Base-by-base conservation (phyloP, 2,329 filamentous ascomycete species). In the Septoria petroselini region DNA sequence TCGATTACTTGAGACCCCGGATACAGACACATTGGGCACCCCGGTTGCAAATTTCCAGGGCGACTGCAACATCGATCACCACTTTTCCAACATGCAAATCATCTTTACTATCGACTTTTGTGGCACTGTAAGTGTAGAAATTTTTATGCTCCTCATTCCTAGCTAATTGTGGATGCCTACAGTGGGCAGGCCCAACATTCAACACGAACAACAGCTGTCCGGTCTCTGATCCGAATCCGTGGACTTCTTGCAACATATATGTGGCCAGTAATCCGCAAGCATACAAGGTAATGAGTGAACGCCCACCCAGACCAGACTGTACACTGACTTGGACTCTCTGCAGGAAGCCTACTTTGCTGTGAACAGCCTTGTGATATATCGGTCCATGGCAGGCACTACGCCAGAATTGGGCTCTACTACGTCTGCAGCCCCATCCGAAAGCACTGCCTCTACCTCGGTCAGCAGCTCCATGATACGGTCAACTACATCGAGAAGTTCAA, bases 31-130 rank as follows among this genome's bases (percentile, higher is more conserved):
- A 4, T 88, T 45, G 84, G 83, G 83, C 15, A 72, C 68, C 1
- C 81, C 84, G 0, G 59, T 79, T 6, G 82, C 83, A 1, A 82
- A 86, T 50, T 88, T 87, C 67, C 81, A 60, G 45, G 70, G 70
- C 19, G 58, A 54, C 29, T 72, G 70, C 48, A 57, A 68, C 38
- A 69, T 72, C 47, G 52, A 67, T 55, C 38, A 48, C 17, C 57
- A 65, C 39, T 70, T 73, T 59, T 53, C 33, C 12, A 64, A 69
- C 39, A 63, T 69, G 44, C 58, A 60, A 11, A 57, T 72, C 17
- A 58, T 72, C 45, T 65, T 71, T 57, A 63, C 69, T 29, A 50
- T 53, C 23, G 54, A 52, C 14, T 72, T 71, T 56, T 73, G 71
- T 43, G 71, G 71, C 23, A 60, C 57, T 12, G 38, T 49, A 11